Base-by-base conservation (phyloP, 192 early-diverging fungal genomes). In the Linnemannia schmuckeri region DNA sequence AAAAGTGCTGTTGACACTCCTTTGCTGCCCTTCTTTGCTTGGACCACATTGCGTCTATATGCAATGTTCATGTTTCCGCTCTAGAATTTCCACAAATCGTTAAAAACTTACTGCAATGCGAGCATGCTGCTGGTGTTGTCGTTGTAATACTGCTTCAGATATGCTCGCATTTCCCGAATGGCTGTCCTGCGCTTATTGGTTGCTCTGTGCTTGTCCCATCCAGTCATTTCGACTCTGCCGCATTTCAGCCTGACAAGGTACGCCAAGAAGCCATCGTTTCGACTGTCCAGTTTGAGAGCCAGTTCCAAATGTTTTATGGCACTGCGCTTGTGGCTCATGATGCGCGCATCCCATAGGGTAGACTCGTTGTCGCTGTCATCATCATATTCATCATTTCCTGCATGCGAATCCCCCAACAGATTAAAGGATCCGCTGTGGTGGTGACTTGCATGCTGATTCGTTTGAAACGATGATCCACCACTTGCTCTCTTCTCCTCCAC, bases 201-300 rank as follows among this genome's bases (percentile, higher is more conserved):
- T 12, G 77, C 22, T 41, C 18, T 40, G 24, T 37, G 70, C 35
- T 46, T 41, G 22, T 61, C 78, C 9, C 78, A 42, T 38, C 80
- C 85, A 0, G 71, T 33, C 35, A 74, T 33, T 4, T 38, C 66
- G 22, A 87, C 27, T 9, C 38, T 61, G 24, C 85, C 85, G 27
- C 85, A 87, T n/a, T 40, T 52, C 8, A 87, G 44, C 27, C 61
- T 40, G 5, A 87, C 79, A n/a, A 87, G 46, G 33, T 87, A 81
- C 0, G 41, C 61, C 18, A 87, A 27, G 13, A 87, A 87, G 66
- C 75, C 74, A 54, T 87, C 85, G 40, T 87, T 81, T n/a, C 33
- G 38, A 18, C 57, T 20, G 37, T 81, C 54, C 38, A 74, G 72
- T 41, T 68, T 9, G 38, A 87, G 49, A 1, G 79, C 68, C 42